Base-by-base conservation (phyloP, 305 asterid species). In the Solanum chacoense region DNA sequence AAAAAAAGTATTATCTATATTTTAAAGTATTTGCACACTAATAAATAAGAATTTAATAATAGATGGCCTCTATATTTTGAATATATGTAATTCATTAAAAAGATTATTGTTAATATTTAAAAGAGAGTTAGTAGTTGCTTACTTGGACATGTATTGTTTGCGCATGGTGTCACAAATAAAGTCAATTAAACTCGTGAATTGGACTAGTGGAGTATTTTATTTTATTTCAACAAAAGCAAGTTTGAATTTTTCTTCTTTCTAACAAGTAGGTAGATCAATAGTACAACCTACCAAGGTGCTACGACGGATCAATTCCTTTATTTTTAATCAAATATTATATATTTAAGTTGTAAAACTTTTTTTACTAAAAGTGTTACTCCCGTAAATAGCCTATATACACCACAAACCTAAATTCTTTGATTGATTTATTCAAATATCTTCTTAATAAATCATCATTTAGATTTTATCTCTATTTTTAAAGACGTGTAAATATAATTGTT, bases 401-500 rank as follows among this genome's bases (percentile, higher is more conserved):
- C 3, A 0, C 0, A 8, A 28, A 28, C 7, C 2, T 28, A 36
- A 40, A 20, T 34, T 75, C 0, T 75, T 34, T 3, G 10, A 0
- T 20, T 75, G 4, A 31, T 74, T 75, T 75, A 34, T 10, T 32
- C 9, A 18, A 8, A 20, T 32, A 18, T 14, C 16, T 18, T 31
- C 0, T 34, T 14, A 7, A 73, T 8, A 73, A 31, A 9, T 8
- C 24, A 73, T 73, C 38, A 73, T 31, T 73, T 73, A 73, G 7
- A 31, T 73, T 32, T 8, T 18, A 0, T 73, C 36, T 32, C 40
- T 18, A 16, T 74, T 75, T 9, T 63, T 63, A 8, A 8, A 63
- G 6, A 63, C 0, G 3, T 0, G 3, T 63, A 63, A 8, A 63
- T 22, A 2, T 22, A 63, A 0, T 0, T 1, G 28, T 34, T 75